A percentile compares a stretch with the other conserved stretches of the same genome.
Conservation (phyloP, 441 rosid genomes). For the Pelargonium myrrhifolium region DNA sequence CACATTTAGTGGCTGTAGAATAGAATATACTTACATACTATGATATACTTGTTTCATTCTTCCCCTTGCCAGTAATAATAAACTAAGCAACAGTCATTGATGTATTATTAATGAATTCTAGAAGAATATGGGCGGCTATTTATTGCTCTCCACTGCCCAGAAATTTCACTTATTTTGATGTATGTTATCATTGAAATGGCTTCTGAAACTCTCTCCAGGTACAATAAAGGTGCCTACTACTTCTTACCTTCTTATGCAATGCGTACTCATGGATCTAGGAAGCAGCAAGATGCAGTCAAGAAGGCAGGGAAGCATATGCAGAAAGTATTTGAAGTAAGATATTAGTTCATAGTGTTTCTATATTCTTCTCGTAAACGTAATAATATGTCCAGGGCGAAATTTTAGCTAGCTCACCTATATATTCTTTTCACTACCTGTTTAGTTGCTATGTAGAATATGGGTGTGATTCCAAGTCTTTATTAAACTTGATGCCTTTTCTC, state of each 20-base stretch:
- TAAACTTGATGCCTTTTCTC: no score
- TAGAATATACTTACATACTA: background rate
- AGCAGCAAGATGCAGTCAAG: conserved; percentile 58
- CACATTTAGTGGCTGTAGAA: conserved; percentile 11
- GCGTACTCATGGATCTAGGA: conserved; percentile 93
- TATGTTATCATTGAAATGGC: background rate
- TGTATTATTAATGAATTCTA: background rate
- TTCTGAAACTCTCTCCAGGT: conserved; percentile 33
- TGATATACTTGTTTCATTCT: background rate
- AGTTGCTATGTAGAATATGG: no score
- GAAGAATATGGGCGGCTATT: background rate
- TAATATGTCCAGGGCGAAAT: background rate
- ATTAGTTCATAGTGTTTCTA: conserved; percentile 18
- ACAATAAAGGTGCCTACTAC: conserved; percentile 75
- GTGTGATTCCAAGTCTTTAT: no score
- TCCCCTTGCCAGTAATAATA: background rate
- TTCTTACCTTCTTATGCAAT: conserved; percentile 83
- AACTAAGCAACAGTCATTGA: background rate
- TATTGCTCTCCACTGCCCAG: background rate
- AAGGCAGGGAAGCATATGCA: conserved; percentile 52
- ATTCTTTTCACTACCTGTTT: no score
- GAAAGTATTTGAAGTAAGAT: conserved; percentile 65
- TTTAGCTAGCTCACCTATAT: background rate
- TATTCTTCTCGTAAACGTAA: conserved; percentile 10
- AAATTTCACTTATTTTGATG: background rate